A percentile compares a stretch with the other conserved stretches of the same genome.
Evolutionary conservation across 1,284 basidiomycete species (phyloP).

Genomic region (Tilletia horrida): DNA sequence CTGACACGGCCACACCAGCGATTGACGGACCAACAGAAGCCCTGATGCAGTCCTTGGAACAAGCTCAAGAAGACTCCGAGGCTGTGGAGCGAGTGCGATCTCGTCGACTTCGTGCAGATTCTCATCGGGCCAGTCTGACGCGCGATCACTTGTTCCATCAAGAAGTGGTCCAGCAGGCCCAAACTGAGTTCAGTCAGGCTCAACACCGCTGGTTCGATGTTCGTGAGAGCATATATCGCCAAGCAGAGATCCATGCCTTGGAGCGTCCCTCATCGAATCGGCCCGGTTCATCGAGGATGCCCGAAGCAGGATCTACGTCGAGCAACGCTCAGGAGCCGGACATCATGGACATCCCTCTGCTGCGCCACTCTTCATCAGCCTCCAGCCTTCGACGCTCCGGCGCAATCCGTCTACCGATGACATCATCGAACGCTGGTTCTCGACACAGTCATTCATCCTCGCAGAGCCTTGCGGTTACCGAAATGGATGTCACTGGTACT

Average conservation of each 20-base stretch:
- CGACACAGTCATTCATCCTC: not conserved
- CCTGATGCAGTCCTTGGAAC: too few species aligned
- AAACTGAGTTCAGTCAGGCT: not conserved
- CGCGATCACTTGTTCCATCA: too few species aligned
- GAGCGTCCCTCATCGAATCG: too few species aligned
- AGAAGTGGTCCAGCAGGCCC: too few species aligned
- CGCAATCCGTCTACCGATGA: conserved; percentile 4
- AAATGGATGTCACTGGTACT: not conserved
- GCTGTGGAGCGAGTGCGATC: too few species aligned
- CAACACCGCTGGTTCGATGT: conserved; percentile 6
- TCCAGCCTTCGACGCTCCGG: conserved; percentile 3
- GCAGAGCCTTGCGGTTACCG: not conserved
- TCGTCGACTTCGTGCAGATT: too few species aligned
- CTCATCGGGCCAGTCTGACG: too few species aligned
- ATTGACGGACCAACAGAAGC: too few species aligned
- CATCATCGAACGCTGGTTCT: not conserved
- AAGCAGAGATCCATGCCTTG: not conserved
- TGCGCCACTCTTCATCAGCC: not conserved
- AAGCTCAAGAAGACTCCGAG: too few species aligned
- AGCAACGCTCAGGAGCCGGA: not conserved
- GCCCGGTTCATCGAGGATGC: too few species aligned
- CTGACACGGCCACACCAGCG: too few species aligned
- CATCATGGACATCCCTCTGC: conserved; percentile 9
- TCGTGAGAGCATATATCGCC: not conserved
- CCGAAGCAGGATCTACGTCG: too few species aligned